A percentile compares a stretch with the other conserved stretches of the same genome.
Conservation (phyloP, 805 yeast genomes). For the Schwanniomyces sp. region DNA sequence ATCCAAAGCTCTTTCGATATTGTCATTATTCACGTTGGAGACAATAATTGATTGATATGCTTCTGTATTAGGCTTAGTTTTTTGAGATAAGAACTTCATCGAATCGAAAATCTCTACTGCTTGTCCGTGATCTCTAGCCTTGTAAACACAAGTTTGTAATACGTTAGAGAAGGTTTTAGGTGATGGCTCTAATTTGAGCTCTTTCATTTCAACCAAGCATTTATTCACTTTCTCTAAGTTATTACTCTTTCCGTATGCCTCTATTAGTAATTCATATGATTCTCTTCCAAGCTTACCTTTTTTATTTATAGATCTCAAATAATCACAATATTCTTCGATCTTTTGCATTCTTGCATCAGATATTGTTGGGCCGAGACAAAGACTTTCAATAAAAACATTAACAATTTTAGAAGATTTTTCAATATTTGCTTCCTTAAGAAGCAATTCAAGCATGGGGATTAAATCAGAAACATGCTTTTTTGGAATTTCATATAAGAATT, state of each 20-base stretch:
- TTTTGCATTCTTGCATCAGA: slow-evolving; percentile 17
- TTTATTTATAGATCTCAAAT: slow-evolving; percentile 19
- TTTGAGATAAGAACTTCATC: slow-evolving; percentile 74
- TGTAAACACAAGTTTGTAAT: slow-evolving; percentile 58
- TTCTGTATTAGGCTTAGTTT: slow-evolving; percentile 63
- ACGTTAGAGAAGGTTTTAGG: slow-evolving; percentile 53
- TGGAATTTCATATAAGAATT: slow-evolving; percentile 44
- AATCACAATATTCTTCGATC: slow-evolving; percentile 32
- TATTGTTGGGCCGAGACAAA: slow-evolving; percentile 22
- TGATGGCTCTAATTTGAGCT: slow-evolving; percentile 39
- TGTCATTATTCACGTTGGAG: slow-evolving; percentile 58
- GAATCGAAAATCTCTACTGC: slow-evolving; percentile 78
- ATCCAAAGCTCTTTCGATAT: slow-evolving; percentile 74
- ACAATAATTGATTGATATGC: slow-evolving; percentile 75
- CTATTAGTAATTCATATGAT: slow-evolving; percentile 45
- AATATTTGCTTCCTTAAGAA: slow-evolving; percentile 36
- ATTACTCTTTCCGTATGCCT: slow-evolving; percentile 43
- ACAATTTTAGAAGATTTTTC: slow-evolving; percentile 29
- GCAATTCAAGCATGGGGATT: slow-evolving; percentile 34
- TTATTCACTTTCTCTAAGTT: slow-evolving; percentile 39
- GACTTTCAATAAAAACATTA: slow-evolving; percentile 36
- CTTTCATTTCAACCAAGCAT: slow-evolving; percentile 37
- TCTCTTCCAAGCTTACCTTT: slow-evolving; percentile 30
- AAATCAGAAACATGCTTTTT: slow-evolving; percentile 27
- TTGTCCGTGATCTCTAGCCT: slow-evolving; percentile 49